Percentiles rank a stretch among this genome's conserved stretches.
Evolutionary conservation across 495 filamentous ascomycete species (phyloP).

Genomic region (Beverwykella pulmonaria): DNA sequence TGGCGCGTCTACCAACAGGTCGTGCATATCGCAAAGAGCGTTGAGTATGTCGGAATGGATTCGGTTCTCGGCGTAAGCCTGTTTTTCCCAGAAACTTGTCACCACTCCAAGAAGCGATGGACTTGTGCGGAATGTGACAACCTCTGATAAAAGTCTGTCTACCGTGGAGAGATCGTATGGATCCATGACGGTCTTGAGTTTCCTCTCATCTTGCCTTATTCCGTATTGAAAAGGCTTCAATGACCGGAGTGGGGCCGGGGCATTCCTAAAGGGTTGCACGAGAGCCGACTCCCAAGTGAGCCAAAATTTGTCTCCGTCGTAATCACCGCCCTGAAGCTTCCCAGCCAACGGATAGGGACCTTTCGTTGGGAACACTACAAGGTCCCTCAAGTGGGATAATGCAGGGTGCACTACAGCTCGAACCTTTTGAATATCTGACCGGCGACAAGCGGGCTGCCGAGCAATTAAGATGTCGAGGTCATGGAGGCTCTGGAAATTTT

Average conservation of each 20-base stretch:
- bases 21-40: conserved; percentile 68
- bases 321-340: conserved; percentile 89
- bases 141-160: conserved; percentile 56
- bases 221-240: conserved; percentile 58
- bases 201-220: conserved; percentile 60
- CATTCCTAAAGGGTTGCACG: conserved; percentile 74
- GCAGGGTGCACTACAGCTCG: conserved; percentile 64
- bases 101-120: conserved; percentile 70
- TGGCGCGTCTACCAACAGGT: conserved; percentile 75
- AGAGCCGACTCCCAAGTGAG: conserved; percentile 84
- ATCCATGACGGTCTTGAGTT: conserved; percentile 51
- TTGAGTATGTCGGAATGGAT: conserved; percentile 60
- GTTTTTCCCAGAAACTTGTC: conserved; percentile 71
- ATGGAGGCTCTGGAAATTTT: conserved; percentile 63
- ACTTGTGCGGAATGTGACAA: conserved; percentile 69
- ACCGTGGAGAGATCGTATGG: conserved; percentile 12
- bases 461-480: conserved; percentile 80
- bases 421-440: conserved; percentile 80
- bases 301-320: conserved; percentile 84
- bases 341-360: conserved; percentile 72
- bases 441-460: conserved; percentile 77
- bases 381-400: conserved; percentile 76
- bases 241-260: conserved; percentile 54
- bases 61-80: conserved; percentile 63
- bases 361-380: conserved; percentile 79